These are phyloP conservation scores for Nigrospora osmanthi DNA, from an alignment of 2,329 filamentous ascomycete species.

Conservation along the genomic window DNA sequence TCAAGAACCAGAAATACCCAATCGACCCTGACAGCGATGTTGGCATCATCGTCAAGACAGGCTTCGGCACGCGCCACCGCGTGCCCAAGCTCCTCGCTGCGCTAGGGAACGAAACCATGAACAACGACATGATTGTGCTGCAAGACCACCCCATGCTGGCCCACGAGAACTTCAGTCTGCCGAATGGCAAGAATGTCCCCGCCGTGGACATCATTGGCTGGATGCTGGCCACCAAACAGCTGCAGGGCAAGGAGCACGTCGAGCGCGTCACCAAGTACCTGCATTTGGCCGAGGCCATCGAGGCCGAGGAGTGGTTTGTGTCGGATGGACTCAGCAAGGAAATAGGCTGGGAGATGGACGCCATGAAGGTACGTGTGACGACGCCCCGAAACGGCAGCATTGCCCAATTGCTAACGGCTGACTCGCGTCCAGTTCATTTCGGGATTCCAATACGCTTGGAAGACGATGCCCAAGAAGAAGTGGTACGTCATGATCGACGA, in stretches of 20 bases:
- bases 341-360: conserved; percentile 25
- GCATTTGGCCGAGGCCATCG: conserved; percentile 20
- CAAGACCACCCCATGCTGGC: conserved; percentile 37
- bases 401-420: too few relatives aligned
- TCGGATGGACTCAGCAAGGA: conserved; percentile 20
- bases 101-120: conserved; percentile 29
- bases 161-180: conserved; percentile 13
- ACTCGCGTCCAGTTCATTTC: conserved; percentile 37
- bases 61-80: conserved; percentile 44
- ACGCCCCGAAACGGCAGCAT: too few relatives aligned
- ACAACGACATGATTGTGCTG: conserved; percentile 37
- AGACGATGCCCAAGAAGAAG: conserved; percentile 43
- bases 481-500: conserved; percentile 53
- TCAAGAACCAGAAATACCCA: conserved; percentile 27
- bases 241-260: conserved; percentile 16
- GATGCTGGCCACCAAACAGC: conserved; percentile 18
- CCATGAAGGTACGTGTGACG: conserved; percentile 22
- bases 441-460: conserved; percentile 43
- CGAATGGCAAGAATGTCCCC: conserved; percentile 17
- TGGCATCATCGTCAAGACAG: conserved; percentile 46
- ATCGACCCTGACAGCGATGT: conserved; percentile 38
- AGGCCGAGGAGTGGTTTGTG: conserved; percentile 22
- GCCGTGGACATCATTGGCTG: conserved; percentile 23
- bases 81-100: conserved; percentile 39
- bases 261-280: conserved; percentile 22